phyloP scores from a whole-genome alignment of 1,284 basidiomycete species.

The Calocybe gambosa region DNA sequence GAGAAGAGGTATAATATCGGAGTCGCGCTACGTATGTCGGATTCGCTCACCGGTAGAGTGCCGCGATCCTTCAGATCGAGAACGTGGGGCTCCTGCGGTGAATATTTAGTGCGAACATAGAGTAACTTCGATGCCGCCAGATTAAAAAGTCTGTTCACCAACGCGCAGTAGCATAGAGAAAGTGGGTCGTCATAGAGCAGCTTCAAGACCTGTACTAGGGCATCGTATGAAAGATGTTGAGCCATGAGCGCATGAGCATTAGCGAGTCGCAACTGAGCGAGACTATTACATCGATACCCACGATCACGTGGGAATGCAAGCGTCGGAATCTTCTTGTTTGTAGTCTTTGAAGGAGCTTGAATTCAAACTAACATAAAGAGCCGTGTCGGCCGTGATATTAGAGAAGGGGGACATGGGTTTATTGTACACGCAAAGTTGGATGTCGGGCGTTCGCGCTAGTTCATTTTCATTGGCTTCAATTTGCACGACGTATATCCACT shows the following conservation, averaged over 20 bases:
- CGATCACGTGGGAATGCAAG: neutral
- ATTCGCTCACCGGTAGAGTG: constrained; percentile 26
- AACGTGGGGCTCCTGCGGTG: constrained; percentile 26
- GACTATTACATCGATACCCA: neutral
- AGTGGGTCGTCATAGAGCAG: constrained; percentile 26
- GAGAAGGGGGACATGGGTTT: neutral
- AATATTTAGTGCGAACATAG: constrained; percentile 37
- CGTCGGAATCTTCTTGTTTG: too few relatives aligned
- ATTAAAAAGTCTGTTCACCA: constrained; percentile 40
- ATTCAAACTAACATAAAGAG: too few relatives aligned
- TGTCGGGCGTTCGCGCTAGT: neutral
- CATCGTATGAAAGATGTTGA: constrained; percentile 26
- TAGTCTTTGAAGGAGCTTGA: too few relatives aligned
- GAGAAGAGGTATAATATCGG: too few relatives aligned
- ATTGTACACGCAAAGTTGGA: neutral
- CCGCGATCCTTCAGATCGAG: constrained; percentile 32
- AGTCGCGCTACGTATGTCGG: too few relatives aligned
- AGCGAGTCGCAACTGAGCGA: neutral
- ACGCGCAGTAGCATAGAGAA: constrained; percentile 31
- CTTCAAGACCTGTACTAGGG: constrained; percentile 32
- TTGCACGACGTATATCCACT: neutral
- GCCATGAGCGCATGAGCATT: constrained; percentile 4
- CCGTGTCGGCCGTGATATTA: neutral
- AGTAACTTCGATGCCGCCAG: constrained; percentile 35
- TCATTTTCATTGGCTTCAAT: neutral